Percentiles rank a stretch among this genome's conserved stretches.
phyloP scores from a whole-genome alignment of 2,329 filamentous ascomycete species.

The Fusarium bulbicola region DNA sequence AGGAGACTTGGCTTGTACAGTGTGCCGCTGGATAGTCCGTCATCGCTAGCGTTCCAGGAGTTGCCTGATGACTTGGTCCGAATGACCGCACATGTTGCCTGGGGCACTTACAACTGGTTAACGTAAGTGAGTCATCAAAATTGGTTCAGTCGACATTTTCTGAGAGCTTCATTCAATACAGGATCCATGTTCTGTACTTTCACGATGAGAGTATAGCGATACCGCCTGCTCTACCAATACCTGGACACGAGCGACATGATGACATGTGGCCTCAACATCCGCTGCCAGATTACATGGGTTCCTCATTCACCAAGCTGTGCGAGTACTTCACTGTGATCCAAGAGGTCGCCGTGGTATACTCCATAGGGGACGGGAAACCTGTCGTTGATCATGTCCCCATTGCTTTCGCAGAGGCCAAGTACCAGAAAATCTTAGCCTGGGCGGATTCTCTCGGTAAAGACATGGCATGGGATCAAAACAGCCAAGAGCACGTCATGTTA shows the following conservation, averaged over 20 bases:
- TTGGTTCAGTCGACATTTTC: neutral
- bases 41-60: neutral
- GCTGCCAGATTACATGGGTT: neutral
- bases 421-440: neutral
- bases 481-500: neutral
- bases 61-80: neutral
- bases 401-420: neutral
- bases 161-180: neutral
- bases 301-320: neutral
- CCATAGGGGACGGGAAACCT: rapidly evolving
- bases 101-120: neutral
- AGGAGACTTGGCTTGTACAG: neutral
- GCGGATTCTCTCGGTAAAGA: neutral
- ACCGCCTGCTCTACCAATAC: neutral
- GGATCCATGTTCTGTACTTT: neutral
- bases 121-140: neutral
- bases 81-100: neutral
- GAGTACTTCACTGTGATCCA: neutral
- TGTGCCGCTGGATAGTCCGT: neutral
- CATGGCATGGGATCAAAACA: neutral
- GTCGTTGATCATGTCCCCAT: neutral
- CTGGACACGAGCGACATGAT: neutral
- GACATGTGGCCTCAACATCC: neutral
- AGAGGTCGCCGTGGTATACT: neutral
- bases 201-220: neutral